phyloP scores from a whole-genome alignment of 225 moss, liverwort and hornwort genomes.

The Climacium dendroides region DNA sequence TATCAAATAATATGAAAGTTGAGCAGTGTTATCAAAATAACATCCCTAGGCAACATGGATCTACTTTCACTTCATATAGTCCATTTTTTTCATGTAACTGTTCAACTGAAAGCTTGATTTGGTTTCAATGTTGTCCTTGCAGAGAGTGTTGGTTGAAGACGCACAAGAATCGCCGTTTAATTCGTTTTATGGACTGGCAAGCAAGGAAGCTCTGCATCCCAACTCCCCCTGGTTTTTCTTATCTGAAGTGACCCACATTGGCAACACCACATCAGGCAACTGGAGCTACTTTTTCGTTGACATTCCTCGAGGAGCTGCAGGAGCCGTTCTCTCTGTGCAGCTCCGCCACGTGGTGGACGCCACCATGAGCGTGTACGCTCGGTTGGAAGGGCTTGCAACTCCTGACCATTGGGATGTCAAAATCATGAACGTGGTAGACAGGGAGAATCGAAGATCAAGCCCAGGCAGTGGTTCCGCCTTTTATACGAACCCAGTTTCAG shows the following conservation, averaged over 20 bases:
- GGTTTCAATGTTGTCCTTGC: neutral
- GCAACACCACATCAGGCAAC: conserved; percentile 1
- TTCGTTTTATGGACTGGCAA: conserved; percentile 38
- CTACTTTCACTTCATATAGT: neutral
- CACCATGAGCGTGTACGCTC: conserved; percentile 31
- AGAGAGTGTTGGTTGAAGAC: conserved; percentile 59
- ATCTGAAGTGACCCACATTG: neutral
- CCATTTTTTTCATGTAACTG: neutral
- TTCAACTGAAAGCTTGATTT: neutral
- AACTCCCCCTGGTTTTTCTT: conserved; percentile 39
- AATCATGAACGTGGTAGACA: neutral
- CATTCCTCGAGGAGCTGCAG: conserved; percentile 56
- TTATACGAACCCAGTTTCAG: neutral
- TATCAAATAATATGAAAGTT: neutral
- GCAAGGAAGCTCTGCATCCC: neutral
- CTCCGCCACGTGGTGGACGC: conserved; percentile 16
- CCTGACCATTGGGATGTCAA: conserved; percentile 33
- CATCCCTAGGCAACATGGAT: neutral
- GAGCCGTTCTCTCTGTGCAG: conserved; percentile 48
- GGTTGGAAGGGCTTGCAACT: conserved; percentile 51
- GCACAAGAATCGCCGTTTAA: conserved; percentile 58
- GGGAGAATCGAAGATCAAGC: neutral
- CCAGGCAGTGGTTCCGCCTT: neutral
- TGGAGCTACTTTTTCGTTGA: conserved; percentile 49
- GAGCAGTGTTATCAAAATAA: neutral